These are phyloP conservation scores for Phytophthora megakarya DNA, from an alignment of 352 stramenopile genomes.

Conservation along the genomic window DNA sequence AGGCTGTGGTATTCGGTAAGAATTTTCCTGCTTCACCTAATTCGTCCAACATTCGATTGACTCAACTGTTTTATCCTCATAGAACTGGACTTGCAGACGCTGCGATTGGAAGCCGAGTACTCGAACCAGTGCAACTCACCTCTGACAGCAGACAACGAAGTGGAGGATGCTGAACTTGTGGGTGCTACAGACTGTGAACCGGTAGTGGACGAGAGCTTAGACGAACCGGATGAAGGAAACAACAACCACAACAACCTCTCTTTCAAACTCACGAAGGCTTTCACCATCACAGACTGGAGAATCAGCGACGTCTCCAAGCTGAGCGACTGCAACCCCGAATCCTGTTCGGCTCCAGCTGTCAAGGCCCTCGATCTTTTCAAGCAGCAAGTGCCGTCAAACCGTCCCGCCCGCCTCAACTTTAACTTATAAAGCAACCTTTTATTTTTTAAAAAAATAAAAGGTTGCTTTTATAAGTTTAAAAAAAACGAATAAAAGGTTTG, in stretches of 20 bases:
- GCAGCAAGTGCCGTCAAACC: conserved; percentile 59
- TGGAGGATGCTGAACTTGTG: conserved; percentile 6
- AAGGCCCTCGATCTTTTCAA: conserved; percentile 53
- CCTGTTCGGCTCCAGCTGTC: conserved; percentile 6
- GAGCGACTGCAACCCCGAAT: conserved; percentile 19
- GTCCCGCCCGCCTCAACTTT: conserved; percentile 15
- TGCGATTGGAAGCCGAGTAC: conserved; percentile 30
- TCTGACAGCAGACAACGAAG: conserved; percentile 10
- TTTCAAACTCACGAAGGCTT: conserved; percentile 15
- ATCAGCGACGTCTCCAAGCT: conserved; percentile 7
- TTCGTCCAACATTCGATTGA: background rate
- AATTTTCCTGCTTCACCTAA: background rate
- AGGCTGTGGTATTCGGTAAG: conserved; percentile 24
- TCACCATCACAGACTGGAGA: conserved; percentile 18
- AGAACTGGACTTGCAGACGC: conserved; percentile 41
- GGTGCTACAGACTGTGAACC: conserved; percentile 23
- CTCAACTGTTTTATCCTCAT: background rate
- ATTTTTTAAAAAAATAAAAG: background rate
- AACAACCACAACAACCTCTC: conserved; percentile 9
- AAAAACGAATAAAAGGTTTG: too few species aligned
- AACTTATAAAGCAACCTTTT: conserved; percentile 8
- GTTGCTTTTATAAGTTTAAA: too few species aligned
- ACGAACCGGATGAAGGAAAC: conserved; percentile 23
- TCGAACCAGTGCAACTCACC: conserved; percentile 66
- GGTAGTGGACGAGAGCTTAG: conserved; percentile 1